phyloP scores from a whole-genome alignment of 1,284 basidiomycete genomes.

The Cystobasidium slooffiae region DNA sequence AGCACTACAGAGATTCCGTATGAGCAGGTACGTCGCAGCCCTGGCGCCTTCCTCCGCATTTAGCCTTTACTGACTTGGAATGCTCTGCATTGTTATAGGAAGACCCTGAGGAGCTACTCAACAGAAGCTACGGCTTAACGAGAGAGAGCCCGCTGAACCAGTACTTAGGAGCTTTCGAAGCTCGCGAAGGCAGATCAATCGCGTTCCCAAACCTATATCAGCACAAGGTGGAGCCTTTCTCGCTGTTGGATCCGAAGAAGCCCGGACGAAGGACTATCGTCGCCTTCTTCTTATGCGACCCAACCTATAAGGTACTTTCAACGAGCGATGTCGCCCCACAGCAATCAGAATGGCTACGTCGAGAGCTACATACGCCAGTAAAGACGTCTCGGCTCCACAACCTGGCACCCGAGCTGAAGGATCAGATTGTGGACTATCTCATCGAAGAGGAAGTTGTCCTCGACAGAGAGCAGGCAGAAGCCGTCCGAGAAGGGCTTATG shows the following conservation, averaged over 20 bases:
- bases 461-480: constrained; percentile 54
- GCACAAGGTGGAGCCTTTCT: constrained; percentile 60
- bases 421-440: constrained; percentile 44
- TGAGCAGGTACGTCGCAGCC: constrained; percentile 24
- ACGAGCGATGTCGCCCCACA: constrained; percentile 61
- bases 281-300: constrained; percentile 63
- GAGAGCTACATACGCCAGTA: constrained; percentile 37
- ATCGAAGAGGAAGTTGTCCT: constrained; percentile 50
- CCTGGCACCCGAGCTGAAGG: constrained; percentile 50
- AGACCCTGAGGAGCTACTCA: constrained; percentile 22
- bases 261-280: constrained; percentile 63
- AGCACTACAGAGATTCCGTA: constrained; percentile 30
- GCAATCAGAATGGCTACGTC: constrained; percentile 55
- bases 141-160: constrained; percentile 50
- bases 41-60: background rate
- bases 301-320: constrained; percentile 58
- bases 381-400: constrained; percentile 48
- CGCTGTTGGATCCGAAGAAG: constrained; percentile 59
- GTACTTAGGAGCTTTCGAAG: constrained; percentile 57
- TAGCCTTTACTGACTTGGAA: background rate
- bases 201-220: constrained; percentile 66
- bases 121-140: constrained; percentile 26
- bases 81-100: background rate
- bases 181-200: constrained; percentile 58
- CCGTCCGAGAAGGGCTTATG: constrained; percentile 55